A percentile compares a stretch with the other conserved stretches of the same genome.
Conservation (phyloP, 805 yeast species). For the Hanseniaspora opuntiae region DNA sequence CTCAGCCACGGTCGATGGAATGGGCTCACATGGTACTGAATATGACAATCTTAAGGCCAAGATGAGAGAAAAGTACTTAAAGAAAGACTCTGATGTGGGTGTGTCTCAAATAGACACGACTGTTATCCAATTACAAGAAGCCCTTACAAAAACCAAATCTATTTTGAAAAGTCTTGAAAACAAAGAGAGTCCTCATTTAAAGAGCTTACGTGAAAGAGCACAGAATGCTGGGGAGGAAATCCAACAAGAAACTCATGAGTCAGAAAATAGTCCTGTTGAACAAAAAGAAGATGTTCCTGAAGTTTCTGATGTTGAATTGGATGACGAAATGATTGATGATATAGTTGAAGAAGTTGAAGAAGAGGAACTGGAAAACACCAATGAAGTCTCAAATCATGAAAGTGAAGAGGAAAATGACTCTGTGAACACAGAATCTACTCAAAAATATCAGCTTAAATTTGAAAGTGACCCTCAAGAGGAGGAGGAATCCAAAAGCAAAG, state of each 20-base stretch:
- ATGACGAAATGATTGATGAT: slow-evolving; percentile 13
- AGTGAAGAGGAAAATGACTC: neutral
- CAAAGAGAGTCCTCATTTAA: neutral
- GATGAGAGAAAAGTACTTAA: neutral
- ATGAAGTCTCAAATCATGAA: neutral
- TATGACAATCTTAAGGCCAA: neutral
- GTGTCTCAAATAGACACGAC: neutral
- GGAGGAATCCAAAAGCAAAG: neutral
- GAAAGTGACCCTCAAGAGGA: slow-evolving; percentile 1
- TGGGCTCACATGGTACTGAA: neutral
- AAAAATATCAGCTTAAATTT: neutral
- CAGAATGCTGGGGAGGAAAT: neutral
- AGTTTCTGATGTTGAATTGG: neutral
- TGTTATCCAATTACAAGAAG: neutral
- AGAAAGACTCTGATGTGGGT: neutral
- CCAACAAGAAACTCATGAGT: neutral
- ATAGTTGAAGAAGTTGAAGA: slow-evolving; percentile 15
- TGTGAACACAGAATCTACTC: neutral
- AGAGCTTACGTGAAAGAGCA: neutral
- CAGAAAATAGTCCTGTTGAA: neutral
- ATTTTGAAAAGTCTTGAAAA: neutral
- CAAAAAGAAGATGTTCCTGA: neutral
- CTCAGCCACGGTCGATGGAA: neutral
- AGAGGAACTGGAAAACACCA: neutral
- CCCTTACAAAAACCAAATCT: neutral